Conservation (phyloP, 2,329 filamentous ascomycete genomes). For the Drechslera avenae region DNA sequence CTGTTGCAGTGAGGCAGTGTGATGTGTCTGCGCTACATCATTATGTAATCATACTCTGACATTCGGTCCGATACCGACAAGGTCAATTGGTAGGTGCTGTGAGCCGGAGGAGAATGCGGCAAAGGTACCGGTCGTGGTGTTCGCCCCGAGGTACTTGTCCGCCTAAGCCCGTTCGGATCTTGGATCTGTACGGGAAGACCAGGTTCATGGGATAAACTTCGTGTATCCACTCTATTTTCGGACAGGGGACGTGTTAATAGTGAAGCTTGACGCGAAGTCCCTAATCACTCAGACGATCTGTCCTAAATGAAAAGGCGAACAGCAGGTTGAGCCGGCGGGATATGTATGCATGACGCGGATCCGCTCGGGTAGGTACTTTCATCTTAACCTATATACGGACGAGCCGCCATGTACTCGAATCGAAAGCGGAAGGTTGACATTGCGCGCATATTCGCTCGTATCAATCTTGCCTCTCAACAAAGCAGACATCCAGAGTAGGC, state of each 20-base stretch:
- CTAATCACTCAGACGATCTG: conserved; percentile 4
- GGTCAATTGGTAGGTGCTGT: neutral
- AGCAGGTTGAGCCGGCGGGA: conserved; percentile 8
- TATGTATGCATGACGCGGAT: conserved; percentile 2
- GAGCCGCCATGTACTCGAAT: neutral
- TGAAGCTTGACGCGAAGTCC: conserved; percentile 5
- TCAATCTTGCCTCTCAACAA: conserved; percentile 12
- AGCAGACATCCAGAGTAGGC: conserved; percentile 4
- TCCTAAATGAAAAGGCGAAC: conserved; percentile 1
- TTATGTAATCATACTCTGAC: neutral
- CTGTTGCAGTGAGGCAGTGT: conserved; percentile 6
- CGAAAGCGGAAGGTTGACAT: conserved; percentile 2
- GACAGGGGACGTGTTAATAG: conserved; percentile 11
- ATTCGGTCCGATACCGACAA: conserved; percentile 1
- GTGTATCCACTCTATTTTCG: conserved; percentile 15
- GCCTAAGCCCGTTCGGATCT: conserved; percentile 15
- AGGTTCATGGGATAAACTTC: conserved; percentile 19
- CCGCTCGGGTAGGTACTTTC: neutral
- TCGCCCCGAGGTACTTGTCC: conserved; percentile 9
- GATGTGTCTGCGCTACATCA: conserved; percentile 1
- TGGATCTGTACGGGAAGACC: conserved; percentile 20
- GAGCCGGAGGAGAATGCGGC: conserved; percentile 1
- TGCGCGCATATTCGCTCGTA: conserved; percentile 5
- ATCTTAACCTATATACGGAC: conserved; percentile 1
- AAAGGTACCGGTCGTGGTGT: conserved; percentile 4